Percentiles rank a stretch among this genome's conserved stretches.
phyloP scores from a whole-genome alignment of 257 asterid species.

The Thymus mandschuricus region DNA sequence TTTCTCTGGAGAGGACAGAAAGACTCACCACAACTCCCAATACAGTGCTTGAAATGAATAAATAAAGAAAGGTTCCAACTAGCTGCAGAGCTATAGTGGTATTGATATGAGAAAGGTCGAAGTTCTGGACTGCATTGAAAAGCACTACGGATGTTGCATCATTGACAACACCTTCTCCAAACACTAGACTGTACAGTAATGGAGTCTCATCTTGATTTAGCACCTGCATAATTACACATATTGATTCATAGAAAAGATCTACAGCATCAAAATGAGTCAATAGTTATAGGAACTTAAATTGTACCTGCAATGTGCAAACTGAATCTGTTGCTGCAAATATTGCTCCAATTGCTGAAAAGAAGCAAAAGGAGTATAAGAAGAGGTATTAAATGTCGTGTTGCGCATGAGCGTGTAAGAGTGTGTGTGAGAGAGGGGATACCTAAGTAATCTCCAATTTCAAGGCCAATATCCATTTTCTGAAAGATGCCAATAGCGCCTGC shows the following conservation, averaged over 20 bases:
- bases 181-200: slow-evolving; percentile 90
- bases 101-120: slow-evolving; percentile 80
- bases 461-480: slow-evolving; percentile 67
- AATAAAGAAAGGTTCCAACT: slow-evolving; percentile 77
- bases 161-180: slow-evolving; percentile 98
- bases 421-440: slow-evolving; percentile 41
- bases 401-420: background rate
- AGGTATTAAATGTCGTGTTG: slow-evolving; percentile 20
- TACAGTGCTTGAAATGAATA: slow-evolving; percentile 74
- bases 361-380: slow-evolving; percentile 28
- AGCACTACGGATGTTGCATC: slow-evolving; percentile 98
- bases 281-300: slow-evolving; percentile 16
- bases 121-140: slow-evolving; percentile 93
- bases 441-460: slow-evolving; percentile 85
- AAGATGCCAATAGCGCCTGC: slow-evolving; percentile 79
- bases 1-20: slow-evolving; percentile 5
- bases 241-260: slow-evolving; percentile 25
- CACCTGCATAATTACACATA: slow-evolving; percentile 57
- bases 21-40: slow-evolving; percentile 81
- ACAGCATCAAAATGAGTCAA: slow-evolving; percentile 17
- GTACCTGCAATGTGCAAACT: slow-evolving; percentile 98
- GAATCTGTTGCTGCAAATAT: slow-evolving; percentile 98
- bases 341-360: slow-evolving; percentile 86
- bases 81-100: slow-evolving; percentile 60
- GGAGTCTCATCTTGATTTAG: slow-evolving; percentile 98